These are phyloP conservation scores for Sporisorium exsertum DNA, from an alignment of 1,284 basidiomycete genomes.

Conservation along the genomic window DNA sequence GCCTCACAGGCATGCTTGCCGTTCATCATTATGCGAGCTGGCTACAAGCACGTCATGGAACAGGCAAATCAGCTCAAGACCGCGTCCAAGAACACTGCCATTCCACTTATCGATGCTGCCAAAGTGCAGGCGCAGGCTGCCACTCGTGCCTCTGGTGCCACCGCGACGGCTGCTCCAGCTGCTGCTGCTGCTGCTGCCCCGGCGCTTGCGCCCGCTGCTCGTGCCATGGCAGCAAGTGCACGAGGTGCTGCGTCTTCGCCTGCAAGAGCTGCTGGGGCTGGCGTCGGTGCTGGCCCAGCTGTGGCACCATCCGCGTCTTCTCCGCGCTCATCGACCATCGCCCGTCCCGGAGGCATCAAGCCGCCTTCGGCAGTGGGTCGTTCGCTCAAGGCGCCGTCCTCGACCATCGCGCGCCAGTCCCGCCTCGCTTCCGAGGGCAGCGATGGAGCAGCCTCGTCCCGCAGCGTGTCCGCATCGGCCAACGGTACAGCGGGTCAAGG, in stretches of 20 bases:
- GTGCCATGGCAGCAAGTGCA: conserved; percentile 12
- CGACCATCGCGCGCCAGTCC: conserved; percentile 31
- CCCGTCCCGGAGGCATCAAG: conserved; percentile 50
- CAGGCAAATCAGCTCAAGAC: conserved; percentile 89
- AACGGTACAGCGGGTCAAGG: conserved; percentile 20
- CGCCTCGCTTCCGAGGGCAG: conserved; percentile 38
- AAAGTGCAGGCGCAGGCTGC: conserved; percentile 60
- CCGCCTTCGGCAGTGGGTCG: conserved; percentile 53
- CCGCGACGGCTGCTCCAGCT: conserved; percentile 29
- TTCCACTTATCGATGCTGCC: conserved; percentile 84
- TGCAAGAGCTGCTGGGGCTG: conserved; percentile 16
- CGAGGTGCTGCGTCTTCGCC: conserved; percentile 25
- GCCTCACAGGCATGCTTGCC: conserved; percentile 86
- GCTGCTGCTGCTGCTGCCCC: conserved; percentile 21
- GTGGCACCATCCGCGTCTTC: conserved; percentile 25
- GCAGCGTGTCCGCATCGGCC: conserved; percentile 30
- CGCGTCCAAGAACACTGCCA: conserved; percentile 85
- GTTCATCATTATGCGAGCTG: conserved; percentile 79
- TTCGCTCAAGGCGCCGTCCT: conserved; percentile 52
- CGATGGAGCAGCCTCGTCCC: conserved; percentile 24
- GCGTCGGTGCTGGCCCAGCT: conserved; percentile 9
- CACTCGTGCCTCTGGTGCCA: conserved; percentile 55
- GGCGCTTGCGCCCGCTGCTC: conserved; percentile 11
- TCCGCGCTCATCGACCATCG: conserved; percentile 35
- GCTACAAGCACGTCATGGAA: conserved; percentile 87